phyloP scores from a whole-genome alignment of 176 grass and related monocot genomes.

The Eleusine coracana region DNA sequence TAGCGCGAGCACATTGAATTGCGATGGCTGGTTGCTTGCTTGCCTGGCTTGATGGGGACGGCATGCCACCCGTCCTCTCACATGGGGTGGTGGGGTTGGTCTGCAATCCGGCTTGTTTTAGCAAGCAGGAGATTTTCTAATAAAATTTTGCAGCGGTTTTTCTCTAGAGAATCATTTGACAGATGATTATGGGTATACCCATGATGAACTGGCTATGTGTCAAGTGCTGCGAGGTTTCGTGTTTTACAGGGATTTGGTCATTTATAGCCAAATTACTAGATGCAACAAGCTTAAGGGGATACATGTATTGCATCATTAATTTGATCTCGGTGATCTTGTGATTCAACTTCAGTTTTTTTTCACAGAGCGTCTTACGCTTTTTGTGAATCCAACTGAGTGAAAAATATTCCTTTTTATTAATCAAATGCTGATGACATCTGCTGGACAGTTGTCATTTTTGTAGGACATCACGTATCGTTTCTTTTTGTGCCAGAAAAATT shows the following conservation, averaged over 20 bases:
- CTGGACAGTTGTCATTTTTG: background rate
- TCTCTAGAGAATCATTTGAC: background rate
- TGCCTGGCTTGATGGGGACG: slow-evolving; percentile 47
- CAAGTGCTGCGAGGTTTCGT: background rate
- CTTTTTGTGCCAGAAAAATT: background rate
- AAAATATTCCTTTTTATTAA: too few relatives aligned
- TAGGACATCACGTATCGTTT: background rate
- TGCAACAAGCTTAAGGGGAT: too few relatives aligned
- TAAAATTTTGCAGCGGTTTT: background rate
- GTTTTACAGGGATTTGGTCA: too few relatives aligned
- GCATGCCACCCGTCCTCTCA: slow-evolving; percentile 9
- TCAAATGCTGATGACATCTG: background rate
- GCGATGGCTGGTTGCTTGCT: slow-evolving; percentile 1
- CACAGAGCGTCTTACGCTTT: too few relatives aligned
- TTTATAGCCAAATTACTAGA: background rate
- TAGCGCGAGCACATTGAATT: slow-evolving; percentile 44
- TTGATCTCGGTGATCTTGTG: background rate
- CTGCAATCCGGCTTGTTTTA: slow-evolving; percentile 20
- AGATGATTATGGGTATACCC: too few relatives aligned
- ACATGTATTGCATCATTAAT: background rate
- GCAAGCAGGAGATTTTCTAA: slow-evolving; percentile 4
- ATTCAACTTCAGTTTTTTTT: background rate
- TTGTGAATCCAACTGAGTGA: too few relatives aligned
- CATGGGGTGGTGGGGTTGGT: slow-evolving; percentile 22
- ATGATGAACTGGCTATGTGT: too few relatives aligned